Evolutionary conservation across 805 yeast genomes (phyloP), one percentile per base, ranked within the genome.

Genomic region (Yarrowia osloensis): DNA sequence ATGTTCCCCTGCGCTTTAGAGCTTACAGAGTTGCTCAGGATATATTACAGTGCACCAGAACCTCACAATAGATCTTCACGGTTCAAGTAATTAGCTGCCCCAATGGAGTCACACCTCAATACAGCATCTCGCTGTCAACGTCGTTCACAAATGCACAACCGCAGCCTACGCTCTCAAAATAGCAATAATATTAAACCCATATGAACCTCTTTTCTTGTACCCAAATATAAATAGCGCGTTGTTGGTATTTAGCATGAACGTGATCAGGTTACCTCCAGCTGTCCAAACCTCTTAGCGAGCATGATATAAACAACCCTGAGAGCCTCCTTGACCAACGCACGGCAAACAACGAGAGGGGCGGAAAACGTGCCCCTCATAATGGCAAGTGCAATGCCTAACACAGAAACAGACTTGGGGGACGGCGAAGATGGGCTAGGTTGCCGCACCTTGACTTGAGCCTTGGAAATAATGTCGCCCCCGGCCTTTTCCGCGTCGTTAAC

Each of bases 401-500:
- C 28, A 40, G 63, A 57, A 40, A 26, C 28, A 17, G 63, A 40
- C 63, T 57, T n/a, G 13, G 61, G 61, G 9, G 61, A 35, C 61
- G 61, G 61, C 24, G 61, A 35, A 54, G 61, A 24, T 5, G 61
- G 31, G 42, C 42, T 37, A 4, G 44, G 61, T 21, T 54, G 44
- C 44, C 31, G 13, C 44, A 37, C 61, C 61, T 54, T 54, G 33
- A 54, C 61, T 24, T 54, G 61, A 15, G 63, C 11, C 42, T 57
- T 57, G 19, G 63, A 57, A 19, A 40, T 57, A n/a, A 15, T 57
- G 63, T 57, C 63, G 31, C 63, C 63, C 15, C 65, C 65, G 21
- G 68, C 66, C 66, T 59, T 66, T 49, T 66, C 68, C 15, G 68
- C 68, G 54, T 49, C 66, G 29, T 59, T 59, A 17, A 63, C 68